A percentile compares a stretch with the other conserved stretches of the same genome.
Conservation (phyloP, 2,329 filamentous ascomycete genomes). For the Neofusicoccum kwambonambiense region DNA sequence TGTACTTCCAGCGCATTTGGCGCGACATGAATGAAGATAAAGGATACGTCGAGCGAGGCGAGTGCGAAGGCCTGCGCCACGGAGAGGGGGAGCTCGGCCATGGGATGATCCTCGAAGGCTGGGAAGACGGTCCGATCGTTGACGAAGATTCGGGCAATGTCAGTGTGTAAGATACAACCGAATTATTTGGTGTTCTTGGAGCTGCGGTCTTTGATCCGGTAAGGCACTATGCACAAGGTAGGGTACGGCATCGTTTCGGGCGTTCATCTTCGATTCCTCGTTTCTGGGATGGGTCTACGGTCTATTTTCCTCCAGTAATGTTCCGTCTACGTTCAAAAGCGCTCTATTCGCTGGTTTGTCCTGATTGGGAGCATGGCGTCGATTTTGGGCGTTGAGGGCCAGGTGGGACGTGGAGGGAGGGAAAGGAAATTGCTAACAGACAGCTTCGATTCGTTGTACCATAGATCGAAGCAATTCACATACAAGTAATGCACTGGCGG, state of each 20-base stretch:
- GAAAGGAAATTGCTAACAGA: constrained; percentile 14
- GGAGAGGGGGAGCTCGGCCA: constrained; percentile 32
- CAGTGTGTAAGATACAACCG: constrained; percentile 29
- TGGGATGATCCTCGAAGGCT: constrained; percentile 31
- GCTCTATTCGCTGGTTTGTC: neutral
- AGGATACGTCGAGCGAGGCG: constrained; percentile 44
- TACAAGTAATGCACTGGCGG: neutral
- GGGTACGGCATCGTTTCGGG: constrained; percentile 5
- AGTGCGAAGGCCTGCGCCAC: constrained; percentile 39
- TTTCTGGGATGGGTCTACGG: neutral
- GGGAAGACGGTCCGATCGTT: constrained; percentile 34
- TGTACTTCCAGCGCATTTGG: constrained; percentile 86
- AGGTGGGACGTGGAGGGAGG: neutral
- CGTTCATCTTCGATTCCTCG: neutral
- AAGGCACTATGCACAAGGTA: neutral
- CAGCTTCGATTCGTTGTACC: constrained; percentile 14
- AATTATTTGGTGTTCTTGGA: constrained; percentile 15
- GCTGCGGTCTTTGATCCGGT: constrained; percentile 6
- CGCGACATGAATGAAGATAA: constrained; percentile 61
- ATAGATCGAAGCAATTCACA: constrained; percentile 8
- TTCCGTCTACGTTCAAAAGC: neutral
- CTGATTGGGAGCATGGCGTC: constrained; percentile 3
- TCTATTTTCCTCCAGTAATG: neutral
- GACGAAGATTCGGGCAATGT: constrained; percentile 37
- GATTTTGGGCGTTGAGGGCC: neutral